Evolutionary conservation across 2,329 filamentous ascomycete species (phyloP).

Genomic region (Claviceps humidiphila): DNA sequence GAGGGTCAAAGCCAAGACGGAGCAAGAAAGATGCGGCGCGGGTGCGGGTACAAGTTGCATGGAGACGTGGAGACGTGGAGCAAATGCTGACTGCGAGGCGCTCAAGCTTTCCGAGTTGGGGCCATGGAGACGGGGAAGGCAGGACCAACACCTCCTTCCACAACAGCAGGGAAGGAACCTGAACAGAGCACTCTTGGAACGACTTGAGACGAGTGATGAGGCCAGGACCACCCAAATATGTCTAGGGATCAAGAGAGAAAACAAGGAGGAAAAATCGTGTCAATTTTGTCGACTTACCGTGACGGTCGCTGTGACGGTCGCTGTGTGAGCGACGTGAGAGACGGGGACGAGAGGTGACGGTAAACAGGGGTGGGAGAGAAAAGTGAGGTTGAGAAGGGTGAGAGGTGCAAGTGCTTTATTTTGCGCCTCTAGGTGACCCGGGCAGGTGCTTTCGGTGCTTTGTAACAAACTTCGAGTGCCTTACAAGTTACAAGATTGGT

Average conservation of each 20-base stretch:
- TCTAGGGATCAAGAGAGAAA: not conserved
- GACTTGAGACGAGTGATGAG: not conserved
- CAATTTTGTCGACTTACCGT: conserved; percentile 18
- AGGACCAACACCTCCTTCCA: too few relatives aligned
- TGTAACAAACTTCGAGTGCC: not conserved
- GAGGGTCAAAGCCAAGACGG: not conserved
- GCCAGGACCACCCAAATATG: conserved; percentile 1
- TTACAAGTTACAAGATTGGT: not conserved
- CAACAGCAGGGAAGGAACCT: too few relatives aligned
- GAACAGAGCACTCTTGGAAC: too few relatives aligned
- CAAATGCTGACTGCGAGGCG: not conserved
- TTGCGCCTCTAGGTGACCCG: not conserved
- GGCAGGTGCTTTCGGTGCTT: not conserved
- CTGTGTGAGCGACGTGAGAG: not conserved
- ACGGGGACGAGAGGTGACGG: not conserved
- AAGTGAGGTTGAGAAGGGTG: too few relatives aligned
- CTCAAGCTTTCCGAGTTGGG: too few relatives aligned
- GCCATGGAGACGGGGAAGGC: not conserved
- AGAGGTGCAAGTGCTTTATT: too few relatives aligned
- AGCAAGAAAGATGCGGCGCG: conserved; percentile 4
- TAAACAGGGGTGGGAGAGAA: too few relatives aligned
- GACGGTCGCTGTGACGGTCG: not conserved
- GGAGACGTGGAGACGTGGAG: conserved; percentile 2
- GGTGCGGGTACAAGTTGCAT: conserved; percentile 4
- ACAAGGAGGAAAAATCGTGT: conserved; percentile 2